Conservation (phyloP, 257 asterid genomes). For the Handroanthus guayacan region DNA sequence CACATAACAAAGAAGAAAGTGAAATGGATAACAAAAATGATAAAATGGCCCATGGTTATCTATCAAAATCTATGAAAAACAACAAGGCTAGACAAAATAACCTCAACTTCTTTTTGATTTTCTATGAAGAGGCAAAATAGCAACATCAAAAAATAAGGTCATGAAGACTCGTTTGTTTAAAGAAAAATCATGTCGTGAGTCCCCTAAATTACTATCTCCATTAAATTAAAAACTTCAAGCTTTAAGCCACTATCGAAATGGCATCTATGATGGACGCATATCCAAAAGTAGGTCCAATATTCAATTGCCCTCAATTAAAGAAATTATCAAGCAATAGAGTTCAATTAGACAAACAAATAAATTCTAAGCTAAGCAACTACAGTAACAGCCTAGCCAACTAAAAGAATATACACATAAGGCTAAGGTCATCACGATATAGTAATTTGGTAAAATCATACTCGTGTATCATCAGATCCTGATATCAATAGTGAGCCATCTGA, state of each 20-base stretch:
- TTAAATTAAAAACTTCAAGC: background rate
- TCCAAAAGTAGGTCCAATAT: background rate
- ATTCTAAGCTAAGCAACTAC: background rate
- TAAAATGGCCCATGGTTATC: background rate
- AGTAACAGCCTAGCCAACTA: constrained; percentile 7
- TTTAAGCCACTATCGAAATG: background rate
- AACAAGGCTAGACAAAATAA: background rate
- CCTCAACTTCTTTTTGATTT: background rate
- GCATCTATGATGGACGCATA: background rate
- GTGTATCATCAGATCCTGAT: constrained; percentile 98
- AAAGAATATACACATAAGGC: constrained; percentile 26
- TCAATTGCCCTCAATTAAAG: background rate
- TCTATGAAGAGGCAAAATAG: background rate
- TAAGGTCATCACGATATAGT: constrained; percentile 4
- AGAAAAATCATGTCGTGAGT: background rate
- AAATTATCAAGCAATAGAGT: background rate
- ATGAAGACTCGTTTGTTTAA: background rate
- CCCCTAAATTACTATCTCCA: background rate
- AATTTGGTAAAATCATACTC: constrained; percentile 55
- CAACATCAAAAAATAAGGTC: background rate
- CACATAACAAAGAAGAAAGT: background rate
- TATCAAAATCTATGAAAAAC: background rate
- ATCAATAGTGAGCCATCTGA: constrained; percentile 83
- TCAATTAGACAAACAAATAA: background rate
- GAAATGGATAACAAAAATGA: background rate